phyloP scores from a whole-genome alignment of 2,329 filamentous ascomycete species.

The Xylaria multiplex region DNA sequence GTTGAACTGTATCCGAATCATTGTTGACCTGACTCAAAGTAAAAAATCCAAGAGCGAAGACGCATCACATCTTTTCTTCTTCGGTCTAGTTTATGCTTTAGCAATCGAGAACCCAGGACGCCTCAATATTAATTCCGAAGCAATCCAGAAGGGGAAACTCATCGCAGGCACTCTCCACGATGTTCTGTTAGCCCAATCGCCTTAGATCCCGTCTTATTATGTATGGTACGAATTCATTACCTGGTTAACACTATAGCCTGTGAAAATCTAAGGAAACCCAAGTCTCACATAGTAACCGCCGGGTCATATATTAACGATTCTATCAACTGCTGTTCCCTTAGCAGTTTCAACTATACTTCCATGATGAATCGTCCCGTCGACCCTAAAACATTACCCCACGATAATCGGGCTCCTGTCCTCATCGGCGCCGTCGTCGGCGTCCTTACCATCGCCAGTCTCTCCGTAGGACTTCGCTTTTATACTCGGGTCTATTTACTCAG shows the following conservation, averaged over 20 bases:
- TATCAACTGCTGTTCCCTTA: neutral
- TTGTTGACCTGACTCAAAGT: constrained; percentile 11
- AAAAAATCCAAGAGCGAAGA: neutral
- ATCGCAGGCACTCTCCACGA: neutral
- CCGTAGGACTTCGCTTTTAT: constrained; percentile 47
- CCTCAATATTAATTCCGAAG: neutral
- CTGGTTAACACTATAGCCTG: neutral
- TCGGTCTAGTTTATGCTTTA: constrained; percentile 12
- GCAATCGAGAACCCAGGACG: neutral
- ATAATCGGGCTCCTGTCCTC: constrained; percentile 40
- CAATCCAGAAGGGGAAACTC: neutral
- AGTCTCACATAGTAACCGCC: neutral
- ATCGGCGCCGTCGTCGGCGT: constrained; percentile 42
- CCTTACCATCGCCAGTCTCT: constrained; percentile 42
- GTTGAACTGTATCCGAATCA: neutral
- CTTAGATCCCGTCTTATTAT: neutral
- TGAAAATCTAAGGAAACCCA: neutral
- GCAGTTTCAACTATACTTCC: constrained; percentile 12
- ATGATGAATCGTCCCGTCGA: constrained; percentile 34
- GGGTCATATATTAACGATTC: neutral
- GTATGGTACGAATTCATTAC: neutral
- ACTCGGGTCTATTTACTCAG: constrained; percentile 46
- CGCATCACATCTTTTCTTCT: neutral
- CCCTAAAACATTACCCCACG: constrained; percentile 32
- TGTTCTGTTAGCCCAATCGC: neutral